Base-by-base conservation (phyloP, 2,329 filamentous ascomycete species). In the Phyllosticta ampelicida region DNA sequence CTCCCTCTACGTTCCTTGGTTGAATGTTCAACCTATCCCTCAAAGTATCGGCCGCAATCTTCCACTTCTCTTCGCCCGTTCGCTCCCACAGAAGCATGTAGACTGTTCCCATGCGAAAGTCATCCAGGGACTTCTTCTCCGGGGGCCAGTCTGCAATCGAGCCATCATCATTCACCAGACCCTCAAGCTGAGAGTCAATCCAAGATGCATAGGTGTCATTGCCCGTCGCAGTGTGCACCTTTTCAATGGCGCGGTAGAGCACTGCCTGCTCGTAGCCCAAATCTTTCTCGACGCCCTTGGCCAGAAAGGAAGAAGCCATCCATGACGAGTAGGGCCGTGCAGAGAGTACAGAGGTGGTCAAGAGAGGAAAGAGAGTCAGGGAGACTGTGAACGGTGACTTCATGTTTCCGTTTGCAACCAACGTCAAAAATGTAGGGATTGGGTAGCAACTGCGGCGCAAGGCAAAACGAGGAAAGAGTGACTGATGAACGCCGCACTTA, bases 41-140 rank as follows among this genome's bases (percentile, higher is more conserved):
- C 51, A 83, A 70, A 2, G 70, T 70, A 5, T 73, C 73, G 3
- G 78, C 77, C 0, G 79, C 80, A 5, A 65, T 65, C 63, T 75
- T 75, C 67, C 80, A 82, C 63, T 77, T 80, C 10, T 70, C 64
- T 48, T 77, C 71, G 10, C 72, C 71, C 0, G 77, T 77, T 59
- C 72, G 65, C 5, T 23, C 53, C 62, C 78, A 77, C 70, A 79
- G 75, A 62, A 72, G 78, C 1, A 82, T 70, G 44, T 80, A 68
- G 63, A 78, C 79, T 62, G 78, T 75, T 8, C 79, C 80, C 29
- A 81, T 72, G 5, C 80, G 77, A 60, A 81, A 75, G 60, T 81
- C 76, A 60, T 72, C 70, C 3, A 72, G 64, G 2, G 77, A 79
- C 69, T 81, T 49, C 48, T 55, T 55, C 29, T 59, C 57, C 19